Conservation (phyloP, 768 basidiomycete species). For the Amanita subjunquillea region DNA sequence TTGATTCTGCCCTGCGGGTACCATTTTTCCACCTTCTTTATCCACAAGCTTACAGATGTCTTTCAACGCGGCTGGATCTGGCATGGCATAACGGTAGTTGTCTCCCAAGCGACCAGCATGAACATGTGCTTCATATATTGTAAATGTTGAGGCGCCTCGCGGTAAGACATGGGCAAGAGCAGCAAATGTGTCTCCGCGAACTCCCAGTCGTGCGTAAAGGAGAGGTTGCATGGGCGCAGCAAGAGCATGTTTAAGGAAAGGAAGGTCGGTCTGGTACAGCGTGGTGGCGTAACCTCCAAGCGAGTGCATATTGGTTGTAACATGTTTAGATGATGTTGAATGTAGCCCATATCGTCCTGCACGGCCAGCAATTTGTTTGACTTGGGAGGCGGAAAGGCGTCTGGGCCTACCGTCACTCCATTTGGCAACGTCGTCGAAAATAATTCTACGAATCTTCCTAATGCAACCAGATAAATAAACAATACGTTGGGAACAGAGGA, state of each 20-base stretch:
- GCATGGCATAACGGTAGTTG: conserved; percentile 26
- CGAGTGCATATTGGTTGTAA: conserved; percentile 25
- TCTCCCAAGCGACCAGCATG: conserved; percentile 37
- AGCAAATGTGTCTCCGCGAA: conserved; percentile 9
- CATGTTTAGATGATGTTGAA: conserved; percentile 8
- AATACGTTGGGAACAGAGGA: conserved; percentile 7
- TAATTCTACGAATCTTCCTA: conserved; percentile 85
- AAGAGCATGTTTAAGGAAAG: conserved; percentile 47
- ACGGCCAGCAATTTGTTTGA: conserved; percentile 92
- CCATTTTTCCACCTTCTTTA: not conserved
- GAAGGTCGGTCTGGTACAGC: conserved; percentile 50
- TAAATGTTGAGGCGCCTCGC: conserved; percentile 21
- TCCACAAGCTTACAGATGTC: conserved; percentile 30
- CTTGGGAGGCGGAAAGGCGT: conserved; percentile 57
- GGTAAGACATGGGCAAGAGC: conserved; percentile 32
- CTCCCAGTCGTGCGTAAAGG: conserved; percentile 36
- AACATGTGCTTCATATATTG: conserved; percentile 37
- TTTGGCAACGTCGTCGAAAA: conserved; percentile 67
- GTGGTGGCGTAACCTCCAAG: conserved; percentile 61
- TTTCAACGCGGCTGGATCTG: conserved; percentile 6
- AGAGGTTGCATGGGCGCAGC: conserved; percentile 39
- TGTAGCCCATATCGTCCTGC: conserved; percentile 84
- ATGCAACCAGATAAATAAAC: not conserved
- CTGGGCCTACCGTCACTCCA: conserved; percentile 37
- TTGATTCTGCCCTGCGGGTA: not conserved